phyloP scores from a whole-genome alignment of 192 early-diverging fungal genomes.

The Gamsiella multidivaricata region DNA sequence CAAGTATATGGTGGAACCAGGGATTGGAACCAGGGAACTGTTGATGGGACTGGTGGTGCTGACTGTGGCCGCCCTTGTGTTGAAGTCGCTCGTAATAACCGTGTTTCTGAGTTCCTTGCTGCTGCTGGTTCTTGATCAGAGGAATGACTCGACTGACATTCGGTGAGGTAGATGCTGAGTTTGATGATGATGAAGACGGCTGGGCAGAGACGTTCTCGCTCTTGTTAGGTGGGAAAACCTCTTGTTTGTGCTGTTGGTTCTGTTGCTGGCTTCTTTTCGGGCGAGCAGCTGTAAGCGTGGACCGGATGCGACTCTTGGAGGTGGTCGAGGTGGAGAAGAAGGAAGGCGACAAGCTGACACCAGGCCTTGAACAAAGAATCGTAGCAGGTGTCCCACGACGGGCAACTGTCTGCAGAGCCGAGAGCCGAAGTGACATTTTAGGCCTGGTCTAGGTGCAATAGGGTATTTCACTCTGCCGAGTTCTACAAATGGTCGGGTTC shows the following conservation, averaged over 20 bases:
- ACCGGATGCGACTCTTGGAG: constrained; percentile 5
- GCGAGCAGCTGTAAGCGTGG: constrained; percentile 19
- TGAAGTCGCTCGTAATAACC: constrained; percentile 13
- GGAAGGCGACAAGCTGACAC: neutral
- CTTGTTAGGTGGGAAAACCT: constrained; percentile 8
- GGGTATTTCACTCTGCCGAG: too few relatives aligned
- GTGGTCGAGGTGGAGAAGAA: constrained; percentile 18
- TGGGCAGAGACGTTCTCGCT: neutral
- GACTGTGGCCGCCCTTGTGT: neutral
- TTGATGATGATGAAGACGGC: neutral
- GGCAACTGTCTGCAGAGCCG: constrained; percentile 9
- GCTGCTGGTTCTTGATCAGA: constrained; percentile 7
- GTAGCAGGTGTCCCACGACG: neutral
- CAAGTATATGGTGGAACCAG: constrained; percentile 15
- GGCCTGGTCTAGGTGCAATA: neutral
- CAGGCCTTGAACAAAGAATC: neutral
- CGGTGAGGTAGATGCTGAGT: neutral
- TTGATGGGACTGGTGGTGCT: constrained; percentile 12
- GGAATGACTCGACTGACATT: constrained; percentile 27
- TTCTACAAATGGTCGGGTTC: too few relatives aligned
- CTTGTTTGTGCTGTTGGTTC: constrained; percentile 8
- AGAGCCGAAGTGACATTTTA: constrained; percentile 38
- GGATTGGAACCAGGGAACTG: constrained; percentile 16
- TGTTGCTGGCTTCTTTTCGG: constrained; percentile 6
- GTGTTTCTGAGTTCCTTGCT: neutral